Evolutionary conservation across 768 basidiomycete species (phyloP).

Genomic region (Tricholoma furcatifolium): DNA sequence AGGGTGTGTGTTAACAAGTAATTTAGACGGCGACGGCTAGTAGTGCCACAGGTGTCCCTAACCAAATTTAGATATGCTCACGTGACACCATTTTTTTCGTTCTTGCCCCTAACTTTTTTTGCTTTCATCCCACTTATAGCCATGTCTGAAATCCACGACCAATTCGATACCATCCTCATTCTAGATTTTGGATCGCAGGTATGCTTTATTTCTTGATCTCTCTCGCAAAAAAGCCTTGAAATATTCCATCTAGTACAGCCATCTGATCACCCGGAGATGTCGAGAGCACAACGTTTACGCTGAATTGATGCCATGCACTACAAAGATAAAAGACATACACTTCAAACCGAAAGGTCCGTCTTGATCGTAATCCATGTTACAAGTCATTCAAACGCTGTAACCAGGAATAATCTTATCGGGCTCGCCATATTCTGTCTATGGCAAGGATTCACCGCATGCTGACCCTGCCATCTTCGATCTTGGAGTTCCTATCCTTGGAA

Average conservation of each 20-base stretch:
- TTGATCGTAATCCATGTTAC: background rate
- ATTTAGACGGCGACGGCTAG: too few relatives aligned
- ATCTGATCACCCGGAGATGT: slow-evolving; percentile 96
- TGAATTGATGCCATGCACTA: slow-evolving; percentile 96
- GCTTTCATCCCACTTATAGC: background rate
- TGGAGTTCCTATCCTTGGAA: slow-evolving; percentile 90
- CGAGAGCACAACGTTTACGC: slow-evolving; percentile 97
- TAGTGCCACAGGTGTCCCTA: too few relatives aligned
- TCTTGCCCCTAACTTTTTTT: background rate
- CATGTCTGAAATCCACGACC: slow-evolving; percentile 90
- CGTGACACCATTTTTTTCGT: slow-evolving; percentile 9
- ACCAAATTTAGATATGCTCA: background rate
- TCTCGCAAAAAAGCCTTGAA: slow-evolving; percentile 12
- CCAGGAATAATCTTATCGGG: slow-evolving; percentile 93
- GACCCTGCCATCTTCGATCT: slow-evolving; percentile 88
- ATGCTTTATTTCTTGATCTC: slow-evolving; percentile 12
- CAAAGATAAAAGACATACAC: slow-evolving; percentile 78
- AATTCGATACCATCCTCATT: slow-evolving; percentile 95
- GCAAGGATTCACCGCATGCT: slow-evolving; percentile 87
- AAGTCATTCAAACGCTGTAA: slow-evolving; percentile 3
- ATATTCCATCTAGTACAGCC: slow-evolving; percentile 71
- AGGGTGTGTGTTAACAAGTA: too few relatives aligned
- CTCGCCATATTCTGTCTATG: slow-evolving; percentile 98
- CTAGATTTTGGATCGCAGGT: slow-evolving; percentile 98
- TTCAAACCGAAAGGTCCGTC: slow-evolving; percentile 90